These are phyloP conservation scores for Candida xyloterini DNA, from an alignment of 805 yeast genomes.

Conservation along the genomic window DNA sequence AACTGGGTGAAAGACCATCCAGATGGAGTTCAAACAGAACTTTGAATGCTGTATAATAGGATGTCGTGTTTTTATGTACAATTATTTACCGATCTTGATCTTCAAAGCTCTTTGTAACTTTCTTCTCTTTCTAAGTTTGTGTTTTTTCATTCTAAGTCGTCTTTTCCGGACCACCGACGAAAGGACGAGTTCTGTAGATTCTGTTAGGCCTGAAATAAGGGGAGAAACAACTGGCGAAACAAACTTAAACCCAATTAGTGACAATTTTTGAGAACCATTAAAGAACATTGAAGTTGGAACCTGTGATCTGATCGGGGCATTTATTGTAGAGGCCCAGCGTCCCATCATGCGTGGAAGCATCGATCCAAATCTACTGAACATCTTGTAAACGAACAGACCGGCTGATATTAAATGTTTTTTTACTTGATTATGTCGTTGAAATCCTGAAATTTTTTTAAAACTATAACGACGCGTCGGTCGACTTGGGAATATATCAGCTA, in stretches of 20 bases:
- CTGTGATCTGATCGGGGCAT: neutral
- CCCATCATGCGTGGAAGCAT: slow-evolving; percentile 4
- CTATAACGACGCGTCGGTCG: slow-evolving; percentile 10
- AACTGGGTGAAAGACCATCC: slow-evolving; percentile 69
- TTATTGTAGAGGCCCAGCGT: slow-evolving; percentile 8
- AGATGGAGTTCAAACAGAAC: slow-evolving; percentile 55
- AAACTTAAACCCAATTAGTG: slow-evolving; percentile 8
- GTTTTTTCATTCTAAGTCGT: slow-evolving; percentile 95
- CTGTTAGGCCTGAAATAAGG: slow-evolving; percentile 4
- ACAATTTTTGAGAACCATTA: neutral
- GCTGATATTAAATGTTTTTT: slow-evolving; percentile 1
- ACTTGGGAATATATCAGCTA: neutral
- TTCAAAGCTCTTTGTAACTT: slow-evolving; percentile 82
- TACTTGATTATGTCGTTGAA: neutral
- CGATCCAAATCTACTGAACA: slow-evolving; percentile 8
- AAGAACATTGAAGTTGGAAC: neutral
- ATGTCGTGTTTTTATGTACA: slow-evolving; percentile 7
- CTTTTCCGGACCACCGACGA: slow-evolving; percentile 82
- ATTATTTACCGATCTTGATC: slow-evolving; percentile 55
- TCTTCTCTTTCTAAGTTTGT: slow-evolving; percentile 95
- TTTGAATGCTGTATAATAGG: slow-evolving; percentile 1
- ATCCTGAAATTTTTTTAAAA: slow-evolving; percentile 6
- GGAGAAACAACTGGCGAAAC: slow-evolving; percentile 8
- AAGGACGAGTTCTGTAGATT: slow-evolving; percentile 33
- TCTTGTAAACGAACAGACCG: neutral